Conservation (phyloP, 768 basidiomycete genomes). For the Chlorophyllum brunneum region DNA sequence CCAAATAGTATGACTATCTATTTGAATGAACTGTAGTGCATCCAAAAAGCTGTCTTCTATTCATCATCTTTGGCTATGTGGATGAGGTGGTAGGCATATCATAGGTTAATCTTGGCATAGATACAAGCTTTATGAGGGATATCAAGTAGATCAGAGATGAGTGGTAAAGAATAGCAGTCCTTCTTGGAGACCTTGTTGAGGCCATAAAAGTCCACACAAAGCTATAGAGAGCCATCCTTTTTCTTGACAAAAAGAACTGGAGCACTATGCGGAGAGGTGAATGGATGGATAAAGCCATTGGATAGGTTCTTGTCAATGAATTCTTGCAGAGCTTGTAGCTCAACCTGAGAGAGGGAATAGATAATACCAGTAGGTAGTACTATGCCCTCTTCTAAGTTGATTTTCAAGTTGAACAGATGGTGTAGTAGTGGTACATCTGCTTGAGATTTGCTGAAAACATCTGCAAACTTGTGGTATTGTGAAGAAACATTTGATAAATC, state of each 20-base stretch:
- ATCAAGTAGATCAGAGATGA: slow-evolving; percentile 29
- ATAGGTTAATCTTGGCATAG: slow-evolving; percentile 30
- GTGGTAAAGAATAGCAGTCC: slow-evolving; percentile 31
- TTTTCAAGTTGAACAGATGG: not conserved
- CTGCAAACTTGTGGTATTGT: slow-evolving; percentile 1
- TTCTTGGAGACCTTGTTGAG: slow-evolving; percentile 30
- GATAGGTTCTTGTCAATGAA: too few relatives aligned
- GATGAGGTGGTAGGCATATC: slow-evolving; percentile 31
- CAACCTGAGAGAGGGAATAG: too few relatives aligned
- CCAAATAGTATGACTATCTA: slow-evolving; percentile 34
- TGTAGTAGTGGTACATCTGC: not conserved
- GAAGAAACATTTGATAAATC: not conserved
- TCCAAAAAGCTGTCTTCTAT: slow-evolving; percentile 32
- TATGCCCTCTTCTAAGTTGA: too few relatives aligned
- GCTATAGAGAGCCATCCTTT: slow-evolving; percentile 8
- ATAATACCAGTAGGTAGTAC: too few relatives aligned
- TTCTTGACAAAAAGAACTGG: slow-evolving; percentile 14
- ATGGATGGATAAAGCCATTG: too few relatives aligned
- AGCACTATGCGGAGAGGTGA: slow-evolving; percentile 1
- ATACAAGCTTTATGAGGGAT: slow-evolving; percentile 18
- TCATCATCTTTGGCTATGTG: slow-evolving; percentile 32
- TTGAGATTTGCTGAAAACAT: slow-evolving; percentile 1
- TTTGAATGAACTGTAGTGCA: slow-evolving; percentile 31
- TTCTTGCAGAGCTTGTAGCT: too few relatives aligned
- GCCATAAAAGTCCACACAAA: slow-evolving; percentile 17